A percentile compares a stretch with the other conserved stretches of the same genome.
These are phyloP conservation scores for Ascochyta pisi DNA, from an alignment of 2,329 filamentous ascomycete species.

Conservation along the genomic window DNA sequence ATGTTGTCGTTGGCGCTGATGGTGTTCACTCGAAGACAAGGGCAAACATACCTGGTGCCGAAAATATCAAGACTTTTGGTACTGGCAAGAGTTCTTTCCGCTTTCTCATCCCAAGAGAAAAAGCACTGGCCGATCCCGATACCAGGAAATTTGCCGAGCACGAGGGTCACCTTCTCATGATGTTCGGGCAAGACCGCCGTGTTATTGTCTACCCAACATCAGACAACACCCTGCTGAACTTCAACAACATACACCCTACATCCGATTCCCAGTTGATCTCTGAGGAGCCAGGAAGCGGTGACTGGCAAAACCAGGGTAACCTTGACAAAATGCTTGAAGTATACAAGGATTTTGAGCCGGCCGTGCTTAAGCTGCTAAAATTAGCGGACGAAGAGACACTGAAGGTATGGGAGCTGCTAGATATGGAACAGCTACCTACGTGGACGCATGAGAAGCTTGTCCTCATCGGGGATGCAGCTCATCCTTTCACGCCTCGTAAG, in stretches of 20 bases:
- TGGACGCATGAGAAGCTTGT: constrained; percentile 64
- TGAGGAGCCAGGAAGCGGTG: constrained; percentile 20
- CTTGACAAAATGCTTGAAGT: constrained; percentile 51
- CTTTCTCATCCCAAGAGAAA: constrained; percentile 60
- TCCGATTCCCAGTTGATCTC: constrained; percentile 33
- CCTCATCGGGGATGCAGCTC: constrained; percentile 71
- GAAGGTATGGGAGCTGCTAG: constrained; percentile 52
- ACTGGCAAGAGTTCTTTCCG: constrained; percentile 65
- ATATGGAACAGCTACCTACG: constrained; percentile 65
- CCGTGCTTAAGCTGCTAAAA: constrained; percentile 45
- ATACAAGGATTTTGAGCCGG: constrained; percentile 48
- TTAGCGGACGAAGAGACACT: constrained; percentile 49
- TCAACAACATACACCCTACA: constrained; percentile 52
- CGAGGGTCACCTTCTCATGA: constrained; percentile 54
- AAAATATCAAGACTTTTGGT: constrained; percentile 49
- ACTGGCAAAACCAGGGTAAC: constrained; percentile 50
- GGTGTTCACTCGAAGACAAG: constrained; percentile 57
- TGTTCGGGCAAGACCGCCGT: constrained; percentile 52
- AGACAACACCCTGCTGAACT: constrained; percentile 57
- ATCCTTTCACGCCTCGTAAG: constrained; percentile 69
- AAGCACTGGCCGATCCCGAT: constrained; percentile 49
- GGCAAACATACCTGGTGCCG: constrained; percentile 31
- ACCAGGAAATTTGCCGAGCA: constrained; percentile 48
- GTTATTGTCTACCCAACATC: constrained; percentile 58
- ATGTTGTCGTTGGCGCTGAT: constrained; percentile 63